Conservation (phyloP, 2,329 filamentous ascomycete species). For the Venturia oleaginea region DNA sequence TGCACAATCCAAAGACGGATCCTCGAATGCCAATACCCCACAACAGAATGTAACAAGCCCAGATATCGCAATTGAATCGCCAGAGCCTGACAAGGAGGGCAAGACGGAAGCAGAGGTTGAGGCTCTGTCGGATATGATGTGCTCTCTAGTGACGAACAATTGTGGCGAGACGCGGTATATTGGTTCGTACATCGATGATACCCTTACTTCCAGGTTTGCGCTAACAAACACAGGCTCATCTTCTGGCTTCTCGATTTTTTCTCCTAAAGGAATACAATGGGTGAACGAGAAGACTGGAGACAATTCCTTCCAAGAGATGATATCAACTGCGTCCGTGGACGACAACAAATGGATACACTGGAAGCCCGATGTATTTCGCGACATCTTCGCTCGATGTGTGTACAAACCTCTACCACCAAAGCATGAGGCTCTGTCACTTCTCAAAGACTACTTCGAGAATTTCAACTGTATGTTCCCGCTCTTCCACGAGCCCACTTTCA, state of each 20-base stretch:
- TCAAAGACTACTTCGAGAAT: constrained; percentile 94
- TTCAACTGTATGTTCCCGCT: constrained; percentile 99
- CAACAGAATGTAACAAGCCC: neutral
- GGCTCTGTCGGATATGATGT: constrained; percentile 95
- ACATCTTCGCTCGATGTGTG: constrained; percentile 77
- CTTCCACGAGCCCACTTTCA: constrained; percentile 96
- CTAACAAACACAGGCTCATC: constrained; percentile 60
- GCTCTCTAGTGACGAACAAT: constrained; percentile 90
- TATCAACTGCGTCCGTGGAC: constrained; percentile 74
- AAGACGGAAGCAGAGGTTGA: constrained; percentile 61
- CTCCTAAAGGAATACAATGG: constrained; percentile 95
- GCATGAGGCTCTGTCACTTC: constrained; percentile 74
- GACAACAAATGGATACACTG: constrained; percentile 95
- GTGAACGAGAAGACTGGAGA: constrained; percentile 98
- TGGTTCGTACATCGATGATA: constrained; percentile 44
- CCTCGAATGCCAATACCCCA: neutral
- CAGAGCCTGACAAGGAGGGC: constrained; percentile 41
- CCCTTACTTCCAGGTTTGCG: constrained; percentile 10
- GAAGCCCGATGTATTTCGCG: constrained; percentile 95
- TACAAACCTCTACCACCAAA: constrained; percentile 79
- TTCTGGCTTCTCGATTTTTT: constrained; percentile 97
- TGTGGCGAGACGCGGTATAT: constrained; percentile 93
- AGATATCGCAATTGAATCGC: constrained; percentile 26
- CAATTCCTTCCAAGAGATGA: constrained; percentile 88
- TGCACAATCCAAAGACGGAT: constrained; percentile 2